Conservation (phyloP, 345 rosid genomes). For the Populus euphratica region DNA sequence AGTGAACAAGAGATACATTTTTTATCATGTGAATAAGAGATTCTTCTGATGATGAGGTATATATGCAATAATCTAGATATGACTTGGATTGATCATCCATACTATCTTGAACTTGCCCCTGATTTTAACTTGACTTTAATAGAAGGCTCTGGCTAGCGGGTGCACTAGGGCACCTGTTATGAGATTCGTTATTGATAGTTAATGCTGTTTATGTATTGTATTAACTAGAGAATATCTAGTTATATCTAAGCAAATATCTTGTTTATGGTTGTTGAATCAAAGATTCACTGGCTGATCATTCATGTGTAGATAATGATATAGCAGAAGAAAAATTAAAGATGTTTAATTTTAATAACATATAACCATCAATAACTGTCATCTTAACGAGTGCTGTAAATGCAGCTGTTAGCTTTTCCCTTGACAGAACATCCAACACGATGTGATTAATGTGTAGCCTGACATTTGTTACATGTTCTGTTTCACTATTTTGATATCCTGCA, state of each 20-base stretch:
- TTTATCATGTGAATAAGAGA: not conserved
- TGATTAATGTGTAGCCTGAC: too few species aligned
- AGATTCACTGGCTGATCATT: not conserved
- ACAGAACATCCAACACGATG: not conserved
- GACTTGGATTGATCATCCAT: not conserved
- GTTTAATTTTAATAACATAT: not conserved
- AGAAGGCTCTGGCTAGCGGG: not conserved
- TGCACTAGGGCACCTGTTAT: too few species aligned
- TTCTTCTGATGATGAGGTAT: not conserved
- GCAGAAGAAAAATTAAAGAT: not conserved
- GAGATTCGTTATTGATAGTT: too few species aligned
- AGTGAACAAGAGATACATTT: not conserved
- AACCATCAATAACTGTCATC: not conserved
- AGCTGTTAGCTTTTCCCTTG: not conserved
- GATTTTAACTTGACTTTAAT: not conserved
- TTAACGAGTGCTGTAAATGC: too few species aligned
- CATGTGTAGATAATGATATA: not conserved
- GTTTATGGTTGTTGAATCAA: too few species aligned
- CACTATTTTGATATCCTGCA: not conserved
- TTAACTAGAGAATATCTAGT: too few species aligned
- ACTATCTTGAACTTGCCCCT: not conserved
- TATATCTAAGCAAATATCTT: too few species aligned
- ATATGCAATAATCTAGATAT: not conserved
- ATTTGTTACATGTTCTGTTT: not conserved
- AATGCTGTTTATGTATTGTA: too few species aligned